Conservation (phyloP, 2,329 filamentous ascomycete genomes). For the Botryotinia calthae region DNA sequence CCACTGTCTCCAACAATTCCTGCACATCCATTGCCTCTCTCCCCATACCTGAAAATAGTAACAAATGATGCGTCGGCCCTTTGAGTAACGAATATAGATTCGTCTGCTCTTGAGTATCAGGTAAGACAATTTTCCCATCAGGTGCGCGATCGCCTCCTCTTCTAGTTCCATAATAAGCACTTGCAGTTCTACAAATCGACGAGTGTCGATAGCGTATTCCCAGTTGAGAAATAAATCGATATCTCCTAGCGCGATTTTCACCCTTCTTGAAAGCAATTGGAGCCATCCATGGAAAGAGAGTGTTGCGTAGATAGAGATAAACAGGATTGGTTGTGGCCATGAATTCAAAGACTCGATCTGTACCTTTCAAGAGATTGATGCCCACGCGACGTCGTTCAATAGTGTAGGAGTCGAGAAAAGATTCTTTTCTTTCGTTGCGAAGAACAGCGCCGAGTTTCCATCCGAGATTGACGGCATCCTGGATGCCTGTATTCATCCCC, state of each 20-base stretch:
- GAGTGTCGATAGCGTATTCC: conserved; percentile 45
- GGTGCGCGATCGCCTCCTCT: conserved; percentile 49
- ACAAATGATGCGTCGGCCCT: conserved; percentile 35
- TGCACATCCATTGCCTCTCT: conserved; percentile 21
- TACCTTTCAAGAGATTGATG: conserved; percentile 42
- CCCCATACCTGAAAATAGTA: conserved; percentile 39
- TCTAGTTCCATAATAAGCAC: conserved; percentile 39
- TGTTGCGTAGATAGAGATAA: conserved; percentile 42
- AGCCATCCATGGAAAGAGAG: conserved; percentile 42
- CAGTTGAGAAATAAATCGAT: conserved; percentile 44
- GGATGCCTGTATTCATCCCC: conserved; percentile 42
- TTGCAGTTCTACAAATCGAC: conserved; percentile 39
- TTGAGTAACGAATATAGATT: conserved; percentile 35
- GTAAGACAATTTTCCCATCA: conserved; percentile 38
- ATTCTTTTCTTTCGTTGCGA: conserved; percentile 39
- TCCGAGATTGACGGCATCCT: conserved; percentile 40
- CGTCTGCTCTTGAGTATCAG: conserved; percentile 22
- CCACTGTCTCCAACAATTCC: conserved; percentile 23
- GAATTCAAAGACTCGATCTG: conserved; percentile 44
- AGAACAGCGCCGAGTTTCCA: conserved; percentile 38
- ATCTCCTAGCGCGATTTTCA: conserved; percentile 29
- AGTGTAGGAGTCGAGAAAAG: conserved; percentile 49
- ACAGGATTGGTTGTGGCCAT: conserved; percentile 41
- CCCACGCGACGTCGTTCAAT: conserved; percentile 49
- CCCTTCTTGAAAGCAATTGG: conserved; percentile 39